Evolutionary conservation across 805 yeast genomes (phyloP).

Genomic region (Kluyveromyces dobzhanskii): DNA sequence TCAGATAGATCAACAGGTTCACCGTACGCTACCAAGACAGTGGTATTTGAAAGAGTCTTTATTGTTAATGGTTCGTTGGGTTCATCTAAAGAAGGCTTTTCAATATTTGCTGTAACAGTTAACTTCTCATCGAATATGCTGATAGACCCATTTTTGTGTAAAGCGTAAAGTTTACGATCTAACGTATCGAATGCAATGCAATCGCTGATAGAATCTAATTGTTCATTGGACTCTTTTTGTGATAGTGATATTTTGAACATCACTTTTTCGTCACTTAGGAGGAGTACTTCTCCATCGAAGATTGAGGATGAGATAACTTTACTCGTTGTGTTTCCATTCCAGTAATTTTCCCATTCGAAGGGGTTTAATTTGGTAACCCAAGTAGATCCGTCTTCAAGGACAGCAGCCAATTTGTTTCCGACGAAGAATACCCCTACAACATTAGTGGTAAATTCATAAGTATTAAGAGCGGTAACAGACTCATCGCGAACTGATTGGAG

Average conservation of each 20-base stretch:
- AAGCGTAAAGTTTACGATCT: neutral
- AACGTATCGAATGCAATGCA: conserved; percentile 4
- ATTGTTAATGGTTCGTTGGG: conserved; percentile 25
- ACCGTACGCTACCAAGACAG: conserved; percentile 25
- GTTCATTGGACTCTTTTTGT: neutral
- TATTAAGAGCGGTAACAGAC: neutral
- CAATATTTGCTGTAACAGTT: conserved; percentile 8
- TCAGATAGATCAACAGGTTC: conserved; percentile 16
- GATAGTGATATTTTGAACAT: neutral
- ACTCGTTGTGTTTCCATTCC: neutral
- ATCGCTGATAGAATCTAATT: neutral
- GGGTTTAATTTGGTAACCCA: neutral
- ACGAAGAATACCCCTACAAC: neutral
- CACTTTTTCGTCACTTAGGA: neutral
- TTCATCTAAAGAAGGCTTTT: conserved; percentile 22
- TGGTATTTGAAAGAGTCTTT: conserved; percentile 11
- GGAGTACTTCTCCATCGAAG: neutral
- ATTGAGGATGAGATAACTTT: neutral
- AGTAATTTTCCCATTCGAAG: neutral
- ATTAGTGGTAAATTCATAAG: neutral
- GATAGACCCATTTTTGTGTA: conserved; percentile 4
- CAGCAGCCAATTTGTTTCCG: neutral
- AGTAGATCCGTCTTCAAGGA: neutral
- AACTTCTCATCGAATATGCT: neutral
- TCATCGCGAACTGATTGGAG: conserved; percentile 27